Evolutionary conservation across 202 grass and related monocot species (phyloP).

Genomic region (Carex arenaria): DNA sequence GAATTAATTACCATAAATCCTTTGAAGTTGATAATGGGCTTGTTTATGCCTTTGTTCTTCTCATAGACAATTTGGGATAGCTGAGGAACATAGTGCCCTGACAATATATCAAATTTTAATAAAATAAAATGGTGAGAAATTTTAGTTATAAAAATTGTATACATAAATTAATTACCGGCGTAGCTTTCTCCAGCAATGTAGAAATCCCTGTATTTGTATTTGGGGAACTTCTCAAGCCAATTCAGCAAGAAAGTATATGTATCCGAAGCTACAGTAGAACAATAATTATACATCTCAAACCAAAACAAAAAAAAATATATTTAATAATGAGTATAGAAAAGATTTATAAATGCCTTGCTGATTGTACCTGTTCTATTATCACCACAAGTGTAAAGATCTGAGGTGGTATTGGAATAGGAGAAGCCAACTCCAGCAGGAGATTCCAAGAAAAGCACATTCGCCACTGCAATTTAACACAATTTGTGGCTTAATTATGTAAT

Average conservation of each 20-base stretch:
- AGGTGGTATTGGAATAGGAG: constrained; percentile 81
- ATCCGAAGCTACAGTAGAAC: constrained; percentile 39
- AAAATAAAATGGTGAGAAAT: neutral
- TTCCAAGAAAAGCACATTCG: constrained; percentile 78
- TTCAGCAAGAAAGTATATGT: constrained; percentile 56
- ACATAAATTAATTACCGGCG: constrained; percentile 36
- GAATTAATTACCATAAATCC: constrained; percentile 60
- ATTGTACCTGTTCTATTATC: constrained; percentile 49
- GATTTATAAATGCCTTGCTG: too few relatives aligned
- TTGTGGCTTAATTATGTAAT: neutral
- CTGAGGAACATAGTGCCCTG: constrained; percentile 75
- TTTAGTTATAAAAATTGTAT: neutral
- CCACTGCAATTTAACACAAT: constrained; percentile 39
- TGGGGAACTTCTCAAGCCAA: constrained; percentile 72
- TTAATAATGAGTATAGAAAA: too few relatives aligned
- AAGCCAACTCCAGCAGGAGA: constrained; percentile 87
- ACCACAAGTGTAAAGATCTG: constrained; percentile 54
- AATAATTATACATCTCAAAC: too few relatives aligned
- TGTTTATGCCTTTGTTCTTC: constrained; percentile 30
- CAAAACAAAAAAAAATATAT: too few relatives aligned
- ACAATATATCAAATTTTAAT: neutral
- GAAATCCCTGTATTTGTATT: constrained; percentile 74
- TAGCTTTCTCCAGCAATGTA: constrained; percentile 92
- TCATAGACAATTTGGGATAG: constrained; percentile 62
- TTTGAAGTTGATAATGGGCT: constrained; percentile 57